Evolutionary conservation across 2,329 filamentous ascomycete species (phyloP).

Genomic region (Thielaviopsis populi): DNA sequence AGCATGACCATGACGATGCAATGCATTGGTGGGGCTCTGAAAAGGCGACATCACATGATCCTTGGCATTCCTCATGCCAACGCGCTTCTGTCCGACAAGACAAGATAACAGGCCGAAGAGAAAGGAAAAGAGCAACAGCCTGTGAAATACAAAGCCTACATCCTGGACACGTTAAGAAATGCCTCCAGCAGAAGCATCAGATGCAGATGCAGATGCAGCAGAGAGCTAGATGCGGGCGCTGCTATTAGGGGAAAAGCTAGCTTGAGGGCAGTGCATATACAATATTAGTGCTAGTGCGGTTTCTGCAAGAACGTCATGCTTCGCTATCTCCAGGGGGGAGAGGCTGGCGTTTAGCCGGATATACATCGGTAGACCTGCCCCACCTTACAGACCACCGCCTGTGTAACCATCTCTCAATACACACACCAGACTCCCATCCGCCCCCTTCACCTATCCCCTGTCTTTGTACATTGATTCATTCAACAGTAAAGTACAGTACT

Average conservation of each 20-base stretch:
- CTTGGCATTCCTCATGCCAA: conserved; percentile 1
- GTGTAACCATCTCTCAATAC: background rate
- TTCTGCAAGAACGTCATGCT: background rate
- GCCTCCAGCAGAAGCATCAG: background rate
- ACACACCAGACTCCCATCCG: background rate
- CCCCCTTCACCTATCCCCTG: background rate
- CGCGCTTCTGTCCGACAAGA: background rate
- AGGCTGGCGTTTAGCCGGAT: background rate
- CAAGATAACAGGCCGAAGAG: background rate
- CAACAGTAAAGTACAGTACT: conserved; percentile 14
- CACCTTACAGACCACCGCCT: background rate
- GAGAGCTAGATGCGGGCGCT: background rate
- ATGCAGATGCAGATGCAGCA: background rate
- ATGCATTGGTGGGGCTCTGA: background rate
- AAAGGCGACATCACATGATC: background rate
- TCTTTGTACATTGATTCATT: background rate
- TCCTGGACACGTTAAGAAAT: background rate
- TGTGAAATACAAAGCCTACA: background rate
- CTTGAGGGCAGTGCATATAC: background rate
- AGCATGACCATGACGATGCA: background rate
- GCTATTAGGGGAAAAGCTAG: background rate
- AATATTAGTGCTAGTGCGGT: too few relatives aligned
- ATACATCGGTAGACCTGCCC: background rate
- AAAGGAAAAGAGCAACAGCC: background rate
- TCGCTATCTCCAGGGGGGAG: background rate